Base-by-base conservation (phyloP, 208 protist species). In the Leishmania tropica region DNA sequence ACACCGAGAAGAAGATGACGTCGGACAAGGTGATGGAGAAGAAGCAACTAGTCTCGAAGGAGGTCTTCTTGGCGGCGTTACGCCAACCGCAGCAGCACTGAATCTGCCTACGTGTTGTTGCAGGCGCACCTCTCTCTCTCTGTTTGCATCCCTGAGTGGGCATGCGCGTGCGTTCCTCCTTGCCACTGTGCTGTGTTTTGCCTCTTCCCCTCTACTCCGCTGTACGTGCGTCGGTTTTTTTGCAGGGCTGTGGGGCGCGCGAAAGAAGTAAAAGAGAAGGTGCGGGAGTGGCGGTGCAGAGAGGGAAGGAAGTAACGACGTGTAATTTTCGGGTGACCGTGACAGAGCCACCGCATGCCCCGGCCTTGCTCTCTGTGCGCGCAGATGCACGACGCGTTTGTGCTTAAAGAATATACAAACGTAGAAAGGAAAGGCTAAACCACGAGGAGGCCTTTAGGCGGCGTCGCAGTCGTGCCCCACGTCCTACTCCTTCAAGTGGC, bases 1-100 rank as follows among this genome's bases (percentile, higher is more conserved):
- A 93, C 24, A 65, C 53, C 2, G 85, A 91, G 70, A 87, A 90
- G 78, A 83, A 87, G 15, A 70, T 95, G 75, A 96, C 94, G 28
- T 82, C 88, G 0, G 93, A 97, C 71, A 97, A 97, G 87, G 75
- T 85, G 31, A 65, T 80, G 15, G 92, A 95, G 81, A 95, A 93
- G 89, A 92, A 96, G 78, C 85, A 95, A 80, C 74, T 95, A 1
- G 89, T 87, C 0, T 94, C 92, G 40, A 94, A 93, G 77, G 94
- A 97, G 75, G 92, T 90, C 1, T 97, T 97, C 75, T 76, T 97
- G 7, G 87, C 86, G 1, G 91, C 92, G 2, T 87, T 97, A n/a
- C 88, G 92, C 0, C 90, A 95, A 42, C 87, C 89, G 17, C 79
- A 84, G 53, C 67, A 76, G 40, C 71, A 85, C 56, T 85, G 87